phyloP scores from a whole-genome alignment of 768 basidiomycete genomes.

The Pisolithus tinctorius region DNA sequence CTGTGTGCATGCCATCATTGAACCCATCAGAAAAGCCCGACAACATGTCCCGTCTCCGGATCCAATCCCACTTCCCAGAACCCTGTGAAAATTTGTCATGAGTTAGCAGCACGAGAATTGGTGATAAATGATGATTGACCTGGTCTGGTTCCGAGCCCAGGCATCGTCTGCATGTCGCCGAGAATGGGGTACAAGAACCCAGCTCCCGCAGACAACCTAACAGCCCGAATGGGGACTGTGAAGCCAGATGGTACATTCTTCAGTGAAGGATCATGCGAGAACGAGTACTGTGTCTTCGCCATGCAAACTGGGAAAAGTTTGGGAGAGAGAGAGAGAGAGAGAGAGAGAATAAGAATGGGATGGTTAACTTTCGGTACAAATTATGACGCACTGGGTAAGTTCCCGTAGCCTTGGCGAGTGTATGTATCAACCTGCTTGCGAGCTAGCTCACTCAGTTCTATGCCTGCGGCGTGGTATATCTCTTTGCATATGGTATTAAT shows the following conservation, averaged over 20 bases:
- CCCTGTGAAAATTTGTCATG: constrained; percentile 34
- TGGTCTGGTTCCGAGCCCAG: constrained; percentile 88
- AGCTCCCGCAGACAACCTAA: constrained; percentile 86
- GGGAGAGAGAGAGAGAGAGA: too few species aligned
- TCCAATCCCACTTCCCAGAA: constrained; percentile 91
- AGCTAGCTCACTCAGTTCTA: constrained; percentile 80
- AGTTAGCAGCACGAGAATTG: constrained; percentile 4
- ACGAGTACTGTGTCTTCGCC: constrained; percentile 97
- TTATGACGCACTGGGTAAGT: constrained; percentile 61
- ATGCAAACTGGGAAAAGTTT: constrained; percentile 64
- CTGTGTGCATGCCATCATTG: too few species aligned
- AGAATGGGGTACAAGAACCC: constrained; percentile 93
- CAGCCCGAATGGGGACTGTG: constrained; percentile 84
- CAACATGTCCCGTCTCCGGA: constrained; percentile 69
- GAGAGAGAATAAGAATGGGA: constrained; percentile 4
- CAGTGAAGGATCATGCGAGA: constrained; percentile 88
- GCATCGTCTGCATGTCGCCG: constrained; percentile 99
- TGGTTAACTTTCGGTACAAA: constrained; percentile 6
- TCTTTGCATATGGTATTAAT: constrained; percentile 82
- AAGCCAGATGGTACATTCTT: constrained; percentile 93
- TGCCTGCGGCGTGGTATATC: constrained; percentile 91
- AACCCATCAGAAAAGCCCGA: constrained; percentile 67
- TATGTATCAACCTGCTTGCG: constrained; percentile 84
- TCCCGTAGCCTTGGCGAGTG: constrained; percentile 79
- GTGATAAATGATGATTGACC: constrained; percentile 35